Base-by-base conservation (phyloP, 305 asterid species). In the Fraxinus greggii region DNA sequence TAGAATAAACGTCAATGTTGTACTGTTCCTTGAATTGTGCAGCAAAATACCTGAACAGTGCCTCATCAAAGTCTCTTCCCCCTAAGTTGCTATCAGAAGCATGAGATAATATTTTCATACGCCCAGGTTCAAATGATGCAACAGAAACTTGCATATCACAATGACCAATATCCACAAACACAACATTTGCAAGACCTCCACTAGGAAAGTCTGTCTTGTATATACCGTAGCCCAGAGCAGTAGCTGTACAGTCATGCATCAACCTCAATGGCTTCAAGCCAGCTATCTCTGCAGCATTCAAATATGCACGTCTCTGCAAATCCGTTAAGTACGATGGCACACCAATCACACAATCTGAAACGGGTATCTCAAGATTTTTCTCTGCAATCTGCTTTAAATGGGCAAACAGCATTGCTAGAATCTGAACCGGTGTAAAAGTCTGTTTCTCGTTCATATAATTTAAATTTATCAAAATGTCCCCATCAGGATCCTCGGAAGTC, bases 211-310 rank as follows among this genome's bases (percentile, higher is more conserved):
- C 99, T 1, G 92, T 85, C 88, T 93, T 96, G 90, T 96, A 96
- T 72, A 96, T 91, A 51, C 98, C 99, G 83, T 93, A 96, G 36
- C 98, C 98, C 24, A 96, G 89, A 28, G 91, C 99, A 82, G 90
- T 92, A 84, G 99, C 99, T 70, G 98, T 92, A 81, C 98, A 92
- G 84, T 96, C 99, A 17, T 96, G 98, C 91, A 96, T 90, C 96
- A 96, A 85, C 87, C 93, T 89, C 85, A 91, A 84, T 0, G 97
- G 91, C 78, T 84, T 91, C 91, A 96, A 76, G 38, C 99, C 98
- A 28, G 97, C 97, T 81, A 96, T 96, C 87, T 94, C 91, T 0
- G 99, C 98, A 29, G 99, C 99, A 70, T 90, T 85, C 83, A 96
- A 86, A 86, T 96, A 96, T 8, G 90, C 90, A 74, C 99, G 92